Base-by-base conservation (phyloP, 2,329 filamentous ascomycete genomes). In the Penicillium paneum region DNA sequence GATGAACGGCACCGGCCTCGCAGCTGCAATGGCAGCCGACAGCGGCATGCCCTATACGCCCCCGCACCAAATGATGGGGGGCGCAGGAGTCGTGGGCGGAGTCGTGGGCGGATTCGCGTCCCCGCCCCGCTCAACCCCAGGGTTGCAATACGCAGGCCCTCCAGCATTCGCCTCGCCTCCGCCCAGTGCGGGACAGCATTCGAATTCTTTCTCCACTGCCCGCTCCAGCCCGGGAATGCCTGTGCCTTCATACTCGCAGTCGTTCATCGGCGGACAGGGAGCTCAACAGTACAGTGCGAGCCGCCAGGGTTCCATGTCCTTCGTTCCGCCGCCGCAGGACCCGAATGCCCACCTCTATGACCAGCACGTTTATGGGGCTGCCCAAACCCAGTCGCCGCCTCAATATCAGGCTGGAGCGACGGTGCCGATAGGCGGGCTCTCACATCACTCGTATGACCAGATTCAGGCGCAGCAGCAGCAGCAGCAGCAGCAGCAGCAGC, bases 1-100 rank as follows among this genome's bases (percentile, higher is more conserved):
- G 35, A 77, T 71, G 15, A 71, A 68, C 32, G 77, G 77, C 13
- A 79, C 76, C 1, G 77, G 77, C 3, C 71, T 79, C 5, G 66
- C 72, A 38, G 72, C 74, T 5, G 76, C 74, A 8, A 71, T 71
- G 6, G 70, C 68, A 52, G 71, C 70, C 36, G 76, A 78, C 53
- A 63, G 73, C 35, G 64, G 66, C 3, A 55, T 70, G 8, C 61
- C 67, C 36, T 75, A 72, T 46, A 60, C 66, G 32, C 62, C 67
- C 5, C 64, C 69, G 2, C 60, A 68, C 8, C 71, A 68, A 28
- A 52, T 59, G 13, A 61, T 54, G 31, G 55, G 49, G 4, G 49
- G 35, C 5, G 49, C 48, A 24, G 62, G 51, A 52, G 52, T 54
- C 44, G 51, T 57, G 21, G 60, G 55, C 40, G 62, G 51, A 52